phyloP scores from a whole-genome alignment of 2,329 filamentous ascomycete genomes.

The Camptophora hylomeconis region DNA sequence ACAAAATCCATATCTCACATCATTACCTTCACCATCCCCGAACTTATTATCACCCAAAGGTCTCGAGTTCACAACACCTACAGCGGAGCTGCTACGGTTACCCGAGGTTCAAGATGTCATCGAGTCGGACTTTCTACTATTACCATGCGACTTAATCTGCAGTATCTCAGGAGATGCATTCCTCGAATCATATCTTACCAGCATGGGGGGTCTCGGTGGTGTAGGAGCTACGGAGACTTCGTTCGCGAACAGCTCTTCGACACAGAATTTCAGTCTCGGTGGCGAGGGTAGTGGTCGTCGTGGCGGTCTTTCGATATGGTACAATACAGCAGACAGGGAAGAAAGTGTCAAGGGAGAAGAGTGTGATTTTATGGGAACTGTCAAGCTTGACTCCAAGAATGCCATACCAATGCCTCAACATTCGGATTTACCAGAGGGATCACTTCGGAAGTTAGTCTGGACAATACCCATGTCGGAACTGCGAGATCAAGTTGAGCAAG shows the following conservation, averaged over 20 bases:
- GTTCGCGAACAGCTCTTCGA: slow-evolving; percentile 15
- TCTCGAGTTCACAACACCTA: slow-evolving; percentile 73
- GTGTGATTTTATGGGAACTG: slow-evolving; percentile 78
- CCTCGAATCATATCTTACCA: slow-evolving; percentile 84
- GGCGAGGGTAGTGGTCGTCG: slow-evolving; percentile 48
- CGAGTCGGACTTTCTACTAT: slow-evolving; percentile 72
- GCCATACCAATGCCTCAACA: slow-evolving; percentile 42
- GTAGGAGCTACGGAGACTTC: slow-evolving; percentile 28
- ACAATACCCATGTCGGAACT: slow-evolving; percentile 80
- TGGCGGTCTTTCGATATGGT: slow-evolving; percentile 82
- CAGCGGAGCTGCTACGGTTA: slow-evolving; percentile 73
- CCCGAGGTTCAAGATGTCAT: slow-evolving; percentile 69
- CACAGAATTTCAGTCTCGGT: slow-evolving; percentile 36
- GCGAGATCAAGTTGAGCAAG: slow-evolving; percentile 65
- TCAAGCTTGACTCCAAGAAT: slow-evolving; percentile 45
- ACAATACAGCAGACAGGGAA: slow-evolving; percentile 62
- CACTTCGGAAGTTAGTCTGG: slow-evolving; percentile 53
- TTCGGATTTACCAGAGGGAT: slow-evolving; percentile 45
- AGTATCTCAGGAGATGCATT: slow-evolving; percentile 73
- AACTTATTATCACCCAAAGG: slow-evolving; percentile 63
- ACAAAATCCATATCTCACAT: slow-evolving; percentile 37
- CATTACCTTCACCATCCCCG: slow-evolving; percentile 36
- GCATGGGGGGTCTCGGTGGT: slow-evolving; percentile 52
- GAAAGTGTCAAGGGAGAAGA: slow-evolving; percentile 76
- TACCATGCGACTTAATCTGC: slow-evolving; percentile 89